Evolutionary conservation across 2,329 filamentous ascomycete species (phyloP).

Genomic region (Ramichloridium luteum): DNA sequence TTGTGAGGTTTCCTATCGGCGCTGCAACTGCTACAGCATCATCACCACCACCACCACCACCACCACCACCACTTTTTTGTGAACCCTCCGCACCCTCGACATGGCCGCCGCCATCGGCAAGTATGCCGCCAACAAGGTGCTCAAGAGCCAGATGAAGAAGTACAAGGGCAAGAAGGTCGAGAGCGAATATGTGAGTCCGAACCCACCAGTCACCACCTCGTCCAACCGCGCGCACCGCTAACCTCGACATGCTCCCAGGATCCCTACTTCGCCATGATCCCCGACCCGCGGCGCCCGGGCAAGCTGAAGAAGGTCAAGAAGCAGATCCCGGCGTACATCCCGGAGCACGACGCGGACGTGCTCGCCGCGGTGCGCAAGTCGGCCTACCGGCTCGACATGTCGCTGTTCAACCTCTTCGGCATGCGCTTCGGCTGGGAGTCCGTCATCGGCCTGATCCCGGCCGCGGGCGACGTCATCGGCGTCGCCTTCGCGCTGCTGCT

Average conservation of each 20-base stretch:
- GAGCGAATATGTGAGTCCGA: neutral
- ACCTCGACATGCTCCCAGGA: constrained; percentile 46
- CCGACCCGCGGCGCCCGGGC: constrained; percentile 56
- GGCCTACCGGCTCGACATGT: constrained; percentile 77
- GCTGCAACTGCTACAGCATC: no score
- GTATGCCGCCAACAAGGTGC: constrained; percentile 38
- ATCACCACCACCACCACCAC: no score
- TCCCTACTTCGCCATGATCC: constrained; percentile 76
- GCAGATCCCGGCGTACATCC: constrained; percentile 70
- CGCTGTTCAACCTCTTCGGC: constrained; percentile 68
- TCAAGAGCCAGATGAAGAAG: constrained; percentile 34
- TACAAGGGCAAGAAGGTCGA: neutral
- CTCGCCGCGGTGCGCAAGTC: constrained; percentile 76
- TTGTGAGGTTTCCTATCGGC: no score
- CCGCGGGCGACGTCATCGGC: constrained; percentile 66
- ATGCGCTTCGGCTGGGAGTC: constrained; percentile 82
- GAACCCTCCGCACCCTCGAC: no score
- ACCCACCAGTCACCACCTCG: neutral
- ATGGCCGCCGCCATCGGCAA: constrained; percentile 37
- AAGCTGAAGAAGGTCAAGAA: constrained; percentile 79
- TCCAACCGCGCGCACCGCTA: constrained; percentile 4
- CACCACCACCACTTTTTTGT: no score
- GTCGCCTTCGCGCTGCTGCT: constrained; percentile 63
- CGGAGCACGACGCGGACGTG: constrained; percentile 66
- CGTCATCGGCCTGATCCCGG: constrained; percentile 72